Conservation (phyloP, 352 stramenopile genomes). For the Globisporangium yorkense region DNA sequence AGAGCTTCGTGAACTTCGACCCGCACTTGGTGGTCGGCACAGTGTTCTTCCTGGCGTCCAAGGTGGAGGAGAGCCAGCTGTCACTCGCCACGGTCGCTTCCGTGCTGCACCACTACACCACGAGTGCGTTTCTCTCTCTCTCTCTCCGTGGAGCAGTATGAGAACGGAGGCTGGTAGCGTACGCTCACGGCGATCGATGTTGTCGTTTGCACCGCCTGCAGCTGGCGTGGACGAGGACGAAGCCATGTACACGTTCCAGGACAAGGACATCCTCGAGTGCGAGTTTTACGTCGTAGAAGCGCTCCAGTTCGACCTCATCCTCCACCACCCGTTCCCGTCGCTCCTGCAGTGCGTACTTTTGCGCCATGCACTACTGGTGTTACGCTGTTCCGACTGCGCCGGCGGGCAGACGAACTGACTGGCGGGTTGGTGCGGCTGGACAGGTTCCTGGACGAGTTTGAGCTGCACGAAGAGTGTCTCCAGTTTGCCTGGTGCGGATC, state of each 20-base stretch:
- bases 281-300: constrained; percentile 88
- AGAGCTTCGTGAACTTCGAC: constrained; percentile 88
- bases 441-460: constrained; percentile 81
- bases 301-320: constrained; percentile 84
- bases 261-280: constrained; percentile 88
- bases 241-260: constrained; percentile 84
- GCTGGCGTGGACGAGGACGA: constrained; percentile 81
- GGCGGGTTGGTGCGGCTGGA: not conserved
- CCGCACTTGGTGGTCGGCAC: constrained; percentile 81
- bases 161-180: too few species aligned
- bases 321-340: constrained; percentile 80
- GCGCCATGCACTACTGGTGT: too few species aligned
- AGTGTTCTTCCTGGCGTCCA: constrained; percentile 83
- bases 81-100: constrained; percentile 74
- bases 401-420: not conserved
- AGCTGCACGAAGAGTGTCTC: constrained; percentile 83
- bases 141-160: not conserved
- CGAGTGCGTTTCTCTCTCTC: constrained; percentile 34
- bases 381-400: too few species aligned
- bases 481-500: constrained; percentile 64
- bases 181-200: too few species aligned
- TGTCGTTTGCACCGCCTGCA: constrained; percentile 10
- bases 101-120: constrained; percentile 83
- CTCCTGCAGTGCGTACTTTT: constrained; percentile 59
- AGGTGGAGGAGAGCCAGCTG: constrained; percentile 84